Evolutionary conservation across 306 rosid genomes (phyloP).

Genomic region (Vigna radiata): DNA sequence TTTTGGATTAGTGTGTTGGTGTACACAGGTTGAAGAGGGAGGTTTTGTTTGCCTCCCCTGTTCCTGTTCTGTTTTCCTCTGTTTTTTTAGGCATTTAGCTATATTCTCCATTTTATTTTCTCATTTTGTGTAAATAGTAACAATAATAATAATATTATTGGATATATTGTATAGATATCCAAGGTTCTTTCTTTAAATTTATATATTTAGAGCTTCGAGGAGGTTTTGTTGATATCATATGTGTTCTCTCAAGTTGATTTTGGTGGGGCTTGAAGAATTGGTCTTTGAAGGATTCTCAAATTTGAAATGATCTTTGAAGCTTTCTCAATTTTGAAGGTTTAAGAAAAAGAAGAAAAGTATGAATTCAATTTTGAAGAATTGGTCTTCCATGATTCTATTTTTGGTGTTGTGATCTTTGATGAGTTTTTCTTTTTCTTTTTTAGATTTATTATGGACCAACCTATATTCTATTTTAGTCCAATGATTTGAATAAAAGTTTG

Average conservation of each 20-base stretch:
- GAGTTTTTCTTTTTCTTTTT: not conserved
- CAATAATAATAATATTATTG: slow-evolving; percentile 23
- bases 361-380: slow-evolving; percentile 14
- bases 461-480: not conserved
- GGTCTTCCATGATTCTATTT: not conserved
- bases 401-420: not conserved
- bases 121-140: slow-evolving; percentile 42
- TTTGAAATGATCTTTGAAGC: slow-evolving; percentile 24
- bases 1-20: slow-evolving; percentile 23
- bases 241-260: not conserved
- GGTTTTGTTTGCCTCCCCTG: slow-evolving; percentile 46
- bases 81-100: slow-evolving; percentile 36
- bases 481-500: not conserved
- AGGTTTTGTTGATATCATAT: not conserved
- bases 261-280: slow-evolving; percentile 10
- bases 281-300: slow-evolving; percentile 7
- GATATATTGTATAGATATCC: not conserved
- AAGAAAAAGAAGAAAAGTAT: not conserved
- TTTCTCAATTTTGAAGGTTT: not conserved
- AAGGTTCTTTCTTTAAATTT: not conserved
- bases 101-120: slow-evolving; percentile 19
- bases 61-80: slow-evolving; percentile 49
- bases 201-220: not conserved
- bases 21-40: slow-evolving; percentile 39
- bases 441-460: too few species aligned